Evolutionary conservation across 129 eudicot species (phyloP).

Genomic region (Artemisia annua): DNA sequence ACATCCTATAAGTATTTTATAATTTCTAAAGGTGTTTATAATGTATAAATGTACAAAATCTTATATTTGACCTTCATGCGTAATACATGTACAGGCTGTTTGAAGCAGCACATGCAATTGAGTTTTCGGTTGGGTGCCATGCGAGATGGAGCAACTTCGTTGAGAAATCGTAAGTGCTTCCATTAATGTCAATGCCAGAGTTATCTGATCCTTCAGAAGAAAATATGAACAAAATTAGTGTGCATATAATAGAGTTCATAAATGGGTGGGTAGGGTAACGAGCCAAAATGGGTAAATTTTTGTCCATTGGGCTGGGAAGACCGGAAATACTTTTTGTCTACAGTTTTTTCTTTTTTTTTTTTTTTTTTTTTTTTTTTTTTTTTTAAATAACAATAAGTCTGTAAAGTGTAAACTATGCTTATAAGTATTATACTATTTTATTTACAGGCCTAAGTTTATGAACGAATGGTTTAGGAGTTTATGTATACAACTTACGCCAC

Average conservation of each 20-base stretch:
- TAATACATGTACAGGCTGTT: conserved; percentile 61
- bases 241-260: neutral
- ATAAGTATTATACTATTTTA: no score
- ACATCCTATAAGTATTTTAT: conserved; percentile 7
- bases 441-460: no score
- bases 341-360: no score
- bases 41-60: neutral
- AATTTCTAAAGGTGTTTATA: conserved; percentile 14
- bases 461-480: no score
- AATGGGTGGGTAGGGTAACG: no score
- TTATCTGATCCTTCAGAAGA: conserved; percentile 39
- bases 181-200: conserved; percentile 54
- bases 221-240: neutral
- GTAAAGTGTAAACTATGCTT: no score
- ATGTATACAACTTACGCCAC: no score
- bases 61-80: conserved; percentile 31
- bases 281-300: neutral
- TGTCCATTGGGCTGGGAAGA: neutral
- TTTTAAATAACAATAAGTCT: no score
- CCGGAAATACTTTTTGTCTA: no score
- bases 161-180: conserved; percentile 50
- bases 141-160: conserved; percentile 71
- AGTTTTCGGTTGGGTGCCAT: conserved; percentile 73
- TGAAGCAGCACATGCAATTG: conserved; percentile 65
- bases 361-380: no score